phyloP scores from a whole-genome alignment of 1,284 basidiomycete genomes.

The Filobasidium uniguttulatum region DNA sequence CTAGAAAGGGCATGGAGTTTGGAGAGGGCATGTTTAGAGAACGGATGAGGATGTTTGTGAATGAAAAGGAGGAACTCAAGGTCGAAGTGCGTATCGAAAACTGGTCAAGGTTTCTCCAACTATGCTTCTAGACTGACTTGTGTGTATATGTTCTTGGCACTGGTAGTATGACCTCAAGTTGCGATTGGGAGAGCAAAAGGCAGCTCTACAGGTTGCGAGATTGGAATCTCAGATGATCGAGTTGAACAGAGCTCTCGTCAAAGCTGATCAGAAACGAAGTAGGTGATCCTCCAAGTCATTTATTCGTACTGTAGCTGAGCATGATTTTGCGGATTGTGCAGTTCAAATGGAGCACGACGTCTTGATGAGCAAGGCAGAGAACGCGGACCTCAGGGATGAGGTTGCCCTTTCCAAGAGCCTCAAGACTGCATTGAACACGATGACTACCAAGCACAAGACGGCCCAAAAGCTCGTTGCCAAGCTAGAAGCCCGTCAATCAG shows the following conservation, averaged over 20 bases:
- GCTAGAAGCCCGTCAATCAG: background rate
- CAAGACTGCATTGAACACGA: background rate
- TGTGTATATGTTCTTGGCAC: background rate
- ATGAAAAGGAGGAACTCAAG: background rate
- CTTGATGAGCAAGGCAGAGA: too few species aligned
- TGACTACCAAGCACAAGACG: background rate
- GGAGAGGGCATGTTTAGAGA: conserved; percentile 1
- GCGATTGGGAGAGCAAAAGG: background rate
- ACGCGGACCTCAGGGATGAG: too few species aligned
- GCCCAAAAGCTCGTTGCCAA: background rate
- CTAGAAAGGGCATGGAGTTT: background rate
- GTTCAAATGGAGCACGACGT: too few species aligned
- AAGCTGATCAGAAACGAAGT: background rate
- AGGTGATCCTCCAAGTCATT: too few species aligned
- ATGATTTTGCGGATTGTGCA: too few species aligned
- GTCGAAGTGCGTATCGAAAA: background rate
- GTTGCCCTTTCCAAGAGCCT: too few species aligned
- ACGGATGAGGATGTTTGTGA: background rate
- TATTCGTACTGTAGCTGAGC: too few species aligned
- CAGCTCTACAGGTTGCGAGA: background rate
- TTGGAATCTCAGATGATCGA: background rate
- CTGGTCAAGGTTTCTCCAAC: too few species aligned
- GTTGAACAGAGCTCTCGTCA: background rate
- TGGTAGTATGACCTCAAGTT: background rate
- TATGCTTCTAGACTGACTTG: too few species aligned